These are phyloP conservation scores for Sindora glabra DNA, from an alignment of 306 rosid genomes.

Conservation along the genomic window DNA sequence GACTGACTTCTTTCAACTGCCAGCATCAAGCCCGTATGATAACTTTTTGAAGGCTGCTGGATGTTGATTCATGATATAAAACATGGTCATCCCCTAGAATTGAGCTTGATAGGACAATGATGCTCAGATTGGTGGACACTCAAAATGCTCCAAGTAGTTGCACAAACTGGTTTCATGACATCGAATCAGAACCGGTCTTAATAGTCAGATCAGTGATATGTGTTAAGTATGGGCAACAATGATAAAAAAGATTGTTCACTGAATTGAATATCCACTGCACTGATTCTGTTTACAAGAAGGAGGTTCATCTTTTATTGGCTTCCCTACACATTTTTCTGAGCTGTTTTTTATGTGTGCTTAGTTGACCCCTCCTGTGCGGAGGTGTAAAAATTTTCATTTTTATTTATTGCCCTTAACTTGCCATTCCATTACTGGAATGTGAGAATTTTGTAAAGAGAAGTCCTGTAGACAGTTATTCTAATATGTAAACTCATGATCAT, in stretches of 20 bases:
- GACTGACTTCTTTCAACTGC: constrained; percentile 55
- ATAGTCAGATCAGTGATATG: constrained; percentile 1
- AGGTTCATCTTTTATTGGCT: constrained; percentile 14
- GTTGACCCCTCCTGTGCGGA: constrained; percentile 1
- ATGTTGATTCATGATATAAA: constrained; percentile 36
- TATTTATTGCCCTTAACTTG: constrained; percentile 6
- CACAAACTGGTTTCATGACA: constrained; percentile 9
- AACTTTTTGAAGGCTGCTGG: constrained; percentile 78
- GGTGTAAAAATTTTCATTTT: neutral
- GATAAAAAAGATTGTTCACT: neutral
- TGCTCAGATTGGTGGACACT: neutral
- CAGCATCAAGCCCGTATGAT: constrained; percentile 68
- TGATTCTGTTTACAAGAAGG: constrained; percentile 20
- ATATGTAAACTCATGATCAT: neutral
- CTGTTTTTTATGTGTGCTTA: constrained; percentile 18
- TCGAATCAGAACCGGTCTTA: constrained; percentile 3
- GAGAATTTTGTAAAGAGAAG: constrained; percentile 26
- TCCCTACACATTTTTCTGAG: constrained; percentile 20
- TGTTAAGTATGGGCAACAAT: neutral
- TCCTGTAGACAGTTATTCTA: neutral
- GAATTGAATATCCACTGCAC: constrained; percentile 7
- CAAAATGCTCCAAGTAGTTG: constrained; percentile 16
- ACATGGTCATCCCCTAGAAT: neutral
- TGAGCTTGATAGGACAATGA: neutral
- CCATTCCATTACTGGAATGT: constrained; percentile 9